phyloP scores from a whole-genome alignment of 176 grass and related monocot species.

The Cocos nucifera region DNA sequence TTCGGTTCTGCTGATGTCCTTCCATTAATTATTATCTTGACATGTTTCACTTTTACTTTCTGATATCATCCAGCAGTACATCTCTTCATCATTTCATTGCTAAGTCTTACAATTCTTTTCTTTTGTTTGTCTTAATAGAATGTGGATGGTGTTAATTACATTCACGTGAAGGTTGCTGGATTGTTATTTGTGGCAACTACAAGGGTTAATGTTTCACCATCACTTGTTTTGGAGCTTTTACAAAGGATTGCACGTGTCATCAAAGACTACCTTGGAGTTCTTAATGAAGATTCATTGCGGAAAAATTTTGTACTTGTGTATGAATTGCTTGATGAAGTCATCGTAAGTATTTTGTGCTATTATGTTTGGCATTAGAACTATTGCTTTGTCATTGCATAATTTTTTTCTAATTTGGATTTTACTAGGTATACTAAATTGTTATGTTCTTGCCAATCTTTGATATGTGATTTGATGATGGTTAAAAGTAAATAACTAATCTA shows the following conservation, averaged over 20 bases:
- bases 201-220: slow-evolving; percentile 90
- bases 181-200: slow-evolving; percentile 97
- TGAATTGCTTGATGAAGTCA: slow-evolving; percentile 97
- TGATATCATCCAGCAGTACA: not conserved
- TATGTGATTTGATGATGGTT: no score
- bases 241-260: slow-evolving; percentile 98
- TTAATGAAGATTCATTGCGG: slow-evolving; percentile 88
- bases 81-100: slow-evolving; percentile 2
- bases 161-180: slow-evolving; percentile 88
- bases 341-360: slow-evolving; percentile 46
- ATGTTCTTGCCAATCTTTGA: no score
- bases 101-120: slow-evolving; percentile 2
- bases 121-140: slow-evolving; percentile 47
- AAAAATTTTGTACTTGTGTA: slow-evolving; percentile 98
- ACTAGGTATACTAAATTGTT: no score
- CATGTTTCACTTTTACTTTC: not conserved
- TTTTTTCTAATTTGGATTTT: no score
- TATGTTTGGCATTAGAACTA: not conserved
- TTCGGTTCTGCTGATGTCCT: no score
- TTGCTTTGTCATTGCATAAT: no score
- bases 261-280: slow-evolving; percentile 88
- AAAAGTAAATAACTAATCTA: no score
- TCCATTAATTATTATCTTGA: not conserved
- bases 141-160: slow-evolving; percentile 96
- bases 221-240: slow-evolving; percentile 89